Conservation (phyloP, 2,329 filamentous ascomycete genomes). For the Xylaria sp. region DNA sequence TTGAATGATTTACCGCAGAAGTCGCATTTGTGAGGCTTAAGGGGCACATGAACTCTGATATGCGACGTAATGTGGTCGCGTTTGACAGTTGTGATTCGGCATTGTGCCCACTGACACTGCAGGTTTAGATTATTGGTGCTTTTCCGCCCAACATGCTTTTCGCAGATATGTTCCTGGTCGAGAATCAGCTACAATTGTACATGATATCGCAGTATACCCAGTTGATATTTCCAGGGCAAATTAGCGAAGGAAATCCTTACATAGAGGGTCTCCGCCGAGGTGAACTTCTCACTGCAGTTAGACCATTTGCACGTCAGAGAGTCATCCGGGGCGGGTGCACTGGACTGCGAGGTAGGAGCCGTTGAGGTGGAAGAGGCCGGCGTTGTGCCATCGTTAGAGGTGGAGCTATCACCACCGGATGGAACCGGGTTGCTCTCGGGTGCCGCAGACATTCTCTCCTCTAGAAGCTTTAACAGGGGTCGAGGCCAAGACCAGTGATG, state of each 20-base stretch:
- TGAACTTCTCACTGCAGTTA: constrained; percentile 68
- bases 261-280: constrained; percentile 67
- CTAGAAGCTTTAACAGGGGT: constrained; percentile 5
- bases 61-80: constrained; percentile 99
- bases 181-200: constrained; percentile 19
- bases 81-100: constrained; percentile 96
- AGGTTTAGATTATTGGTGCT: constrained; percentile 98
- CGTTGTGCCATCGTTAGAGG: constrained; percentile 62
- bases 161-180: constrained; percentile 91
- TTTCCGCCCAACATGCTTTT: constrained; percentile 97
- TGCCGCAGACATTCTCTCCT: constrained; percentile 45
- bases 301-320: constrained; percentile 69
- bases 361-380: constrained; percentile 62
- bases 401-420: constrained; percentile 52
- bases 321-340: constrained; percentile 59
- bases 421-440: constrained; percentile 44
- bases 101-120: constrained; percentile 96
- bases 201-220: not conserved
- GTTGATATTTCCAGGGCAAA: not conserved
- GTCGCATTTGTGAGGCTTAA: constrained; percentile 99
- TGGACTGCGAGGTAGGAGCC: constrained; percentile 58
- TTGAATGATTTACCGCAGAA: constrained; percentile 99
- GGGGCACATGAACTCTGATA: constrained; percentile 96
- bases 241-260: constrained; percentile 54
- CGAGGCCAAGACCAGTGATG: constrained; percentile 17